These are phyloP conservation scores for Atalantia buxifolia DNA, from an alignment of 345 rosid genomes.

Conservation along the genomic window DNA sequence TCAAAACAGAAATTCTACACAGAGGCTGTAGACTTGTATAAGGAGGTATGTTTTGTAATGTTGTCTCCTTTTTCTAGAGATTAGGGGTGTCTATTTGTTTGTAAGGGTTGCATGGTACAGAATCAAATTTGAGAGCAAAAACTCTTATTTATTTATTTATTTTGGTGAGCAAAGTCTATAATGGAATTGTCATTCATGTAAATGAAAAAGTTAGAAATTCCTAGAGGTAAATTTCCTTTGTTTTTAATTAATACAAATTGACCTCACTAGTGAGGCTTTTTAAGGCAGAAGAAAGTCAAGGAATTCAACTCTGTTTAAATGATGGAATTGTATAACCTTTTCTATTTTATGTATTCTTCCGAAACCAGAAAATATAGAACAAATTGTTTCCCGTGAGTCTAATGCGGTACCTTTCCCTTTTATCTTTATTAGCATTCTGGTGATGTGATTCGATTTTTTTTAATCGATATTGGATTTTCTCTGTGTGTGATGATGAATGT, in stretches of 20 bases:
- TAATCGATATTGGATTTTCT: not conserved
- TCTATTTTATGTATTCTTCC: not conserved
- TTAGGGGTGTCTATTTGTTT: not conserved
- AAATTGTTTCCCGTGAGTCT: not conserved
- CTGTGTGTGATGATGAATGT: slow-evolving; percentile 2
- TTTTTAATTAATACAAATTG: not conserved
- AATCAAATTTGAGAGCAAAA: not conserved
- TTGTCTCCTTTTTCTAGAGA: not conserved
- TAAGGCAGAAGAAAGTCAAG: not conserved
- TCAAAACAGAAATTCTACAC: slow-evolving; percentile 68
- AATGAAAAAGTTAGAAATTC: not conserved
- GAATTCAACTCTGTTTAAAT: not conserved
- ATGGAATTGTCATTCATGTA: not conserved
- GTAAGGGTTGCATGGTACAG: not conserved
- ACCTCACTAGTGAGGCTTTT: not conserved
- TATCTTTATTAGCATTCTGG: not conserved
- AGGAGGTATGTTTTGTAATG: slow-evolving; percentile 51
- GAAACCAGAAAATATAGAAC: not conserved
- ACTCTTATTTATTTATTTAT: not conserved
- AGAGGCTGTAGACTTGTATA: slow-evolving; percentile 71
- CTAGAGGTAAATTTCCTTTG: not conserved
- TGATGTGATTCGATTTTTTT: not conserved
- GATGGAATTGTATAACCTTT: not conserved
- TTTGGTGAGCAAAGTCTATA: not conserved
- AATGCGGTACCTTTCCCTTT: not conserved